A percentile compares a stretch with the other conserved stretches of the same genome.
Conservation (phyloP, 1,139 yeast species). For the Suhomyces yuchorum region DNA sequence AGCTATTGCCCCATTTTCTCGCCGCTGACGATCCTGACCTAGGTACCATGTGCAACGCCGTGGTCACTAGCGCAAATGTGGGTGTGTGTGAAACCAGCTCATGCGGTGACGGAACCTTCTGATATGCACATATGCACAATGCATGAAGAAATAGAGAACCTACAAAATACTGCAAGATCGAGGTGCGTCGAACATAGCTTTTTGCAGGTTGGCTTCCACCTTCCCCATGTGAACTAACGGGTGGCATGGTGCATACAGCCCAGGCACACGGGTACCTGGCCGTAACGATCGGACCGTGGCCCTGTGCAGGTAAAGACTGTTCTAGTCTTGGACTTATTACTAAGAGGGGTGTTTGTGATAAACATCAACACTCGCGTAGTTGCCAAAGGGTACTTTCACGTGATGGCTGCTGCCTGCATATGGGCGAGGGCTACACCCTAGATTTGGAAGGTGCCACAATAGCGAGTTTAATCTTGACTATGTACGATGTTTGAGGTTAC, state of each 20-base stretch:
- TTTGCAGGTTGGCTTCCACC: background rate
- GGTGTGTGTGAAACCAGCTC: background rate
- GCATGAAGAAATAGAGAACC: background rate
- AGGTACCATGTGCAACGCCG: background rate
- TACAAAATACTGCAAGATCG: background rate
- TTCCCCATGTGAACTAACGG: background rate
- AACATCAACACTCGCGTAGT: too few relatives aligned
- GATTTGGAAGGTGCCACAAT: background rate
- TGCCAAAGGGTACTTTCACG: too few relatives aligned
- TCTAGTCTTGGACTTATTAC: too few relatives aligned
- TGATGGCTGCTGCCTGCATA: too few relatives aligned
- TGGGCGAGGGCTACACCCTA: too few relatives aligned
- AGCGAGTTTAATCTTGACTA: background rate
- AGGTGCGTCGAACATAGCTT: background rate
- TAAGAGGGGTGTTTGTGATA: too few relatives aligned
- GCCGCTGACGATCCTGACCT: background rate
- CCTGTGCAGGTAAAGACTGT: too few relatives aligned
- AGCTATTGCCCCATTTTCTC: background rate
- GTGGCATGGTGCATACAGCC: background rate
- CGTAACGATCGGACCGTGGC: background rate
- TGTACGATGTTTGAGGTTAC: background rate
- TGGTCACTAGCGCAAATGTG: background rate
- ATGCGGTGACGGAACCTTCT: background rate
- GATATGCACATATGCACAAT: background rate
- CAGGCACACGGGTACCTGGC: background rate